Evolutionary conservation across 75 land plant genomes (phyloP).

Genomic region (Pinus taeda): DNA sequence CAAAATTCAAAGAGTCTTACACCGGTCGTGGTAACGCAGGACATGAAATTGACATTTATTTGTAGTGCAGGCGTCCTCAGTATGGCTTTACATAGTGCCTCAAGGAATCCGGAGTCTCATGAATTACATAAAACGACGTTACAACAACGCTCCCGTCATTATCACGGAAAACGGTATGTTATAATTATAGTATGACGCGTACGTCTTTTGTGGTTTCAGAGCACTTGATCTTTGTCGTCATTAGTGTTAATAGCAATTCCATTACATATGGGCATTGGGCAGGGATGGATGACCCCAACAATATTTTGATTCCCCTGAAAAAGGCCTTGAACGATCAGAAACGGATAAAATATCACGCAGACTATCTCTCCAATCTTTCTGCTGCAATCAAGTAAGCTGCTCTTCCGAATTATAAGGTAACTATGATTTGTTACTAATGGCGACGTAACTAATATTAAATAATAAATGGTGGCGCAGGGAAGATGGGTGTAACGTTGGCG

Average conservation of each 20-base stretch:
- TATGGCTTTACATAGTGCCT: constrained; percentile 81
- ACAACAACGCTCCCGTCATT: constrained; percentile 61
- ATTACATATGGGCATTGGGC: constrained; percentile 4
- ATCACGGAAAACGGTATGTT: constrained; percentile 71
- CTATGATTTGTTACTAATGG: too few relatives aligned
- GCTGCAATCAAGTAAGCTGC: constrained; percentile 58
- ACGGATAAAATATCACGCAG: constrained; percentile 64
- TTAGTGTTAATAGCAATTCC: neutral
- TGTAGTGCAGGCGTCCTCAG: constrained; percentile 53
- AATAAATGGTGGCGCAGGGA: too few relatives aligned
- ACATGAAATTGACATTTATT: neutral
- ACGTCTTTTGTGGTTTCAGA: neutral
- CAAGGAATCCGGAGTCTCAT: constrained; percentile 61
- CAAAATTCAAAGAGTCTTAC: neutral
- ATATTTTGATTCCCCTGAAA: constrained; percentile 29
- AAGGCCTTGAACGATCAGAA: constrained; percentile 66
- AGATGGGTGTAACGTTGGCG: constrained; percentile 22
- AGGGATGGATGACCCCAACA: constrained; percentile 84
- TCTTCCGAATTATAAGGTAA: too few relatives aligned
- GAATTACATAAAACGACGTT: constrained; percentile 61
- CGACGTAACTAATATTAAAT: too few relatives aligned
- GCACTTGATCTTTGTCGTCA: neutral
- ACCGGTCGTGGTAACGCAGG: too few relatives aligned
- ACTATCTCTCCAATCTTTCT: constrained; percentile 49
- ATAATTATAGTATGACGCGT: too few relatives aligned